Percentiles rank a stretch among this genome's conserved stretches.
Evolutionary conservation across 1,284 basidiomycete species (phyloP).

Genomic region (Ustilago esculenta): DNA sequence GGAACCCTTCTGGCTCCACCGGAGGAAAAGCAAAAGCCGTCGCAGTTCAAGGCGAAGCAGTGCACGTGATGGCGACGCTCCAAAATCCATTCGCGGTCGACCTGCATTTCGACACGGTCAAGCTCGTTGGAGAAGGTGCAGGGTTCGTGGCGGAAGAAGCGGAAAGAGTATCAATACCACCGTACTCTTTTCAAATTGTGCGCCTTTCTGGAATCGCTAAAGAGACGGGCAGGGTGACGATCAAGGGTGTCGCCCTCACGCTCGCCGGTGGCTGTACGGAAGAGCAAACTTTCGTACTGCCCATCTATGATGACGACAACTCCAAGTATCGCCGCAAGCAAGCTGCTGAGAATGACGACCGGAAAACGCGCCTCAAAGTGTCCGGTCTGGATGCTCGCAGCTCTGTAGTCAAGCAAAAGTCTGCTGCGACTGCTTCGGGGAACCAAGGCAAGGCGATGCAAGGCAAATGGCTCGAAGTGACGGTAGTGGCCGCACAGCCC

Average conservation of each 20-base stretch:
- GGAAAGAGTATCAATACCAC: conserved; percentile 74
- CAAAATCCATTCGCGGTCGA: conserved; percentile 91
- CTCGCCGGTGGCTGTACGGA: conserved; percentile 76
- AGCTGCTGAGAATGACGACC: conserved; percentile 71
- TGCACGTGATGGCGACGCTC: conserved; percentile 84
- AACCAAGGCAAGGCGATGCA: background rate
- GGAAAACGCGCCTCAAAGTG: conserved; percentile 78
- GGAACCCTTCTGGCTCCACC: conserved; percentile 29
- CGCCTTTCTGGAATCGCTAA: conserved; percentile 77
- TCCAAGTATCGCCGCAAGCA: conserved; percentile 74
- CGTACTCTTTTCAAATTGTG: conserved; percentile 78
- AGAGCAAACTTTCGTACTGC: conserved; percentile 77
- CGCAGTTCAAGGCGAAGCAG: conserved; percentile 82
- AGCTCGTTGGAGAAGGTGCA: conserved; percentile 83
- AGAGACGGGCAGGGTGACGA: conserved; percentile 74
- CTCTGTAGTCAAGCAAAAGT: conserved; percentile 33
- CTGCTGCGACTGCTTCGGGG: background rate
- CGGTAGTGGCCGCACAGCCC: conserved; percentile 85
- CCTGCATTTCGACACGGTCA: conserved; percentile 81
- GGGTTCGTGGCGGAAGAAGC: conserved; percentile 72
- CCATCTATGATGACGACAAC: conserved; percentile 78
- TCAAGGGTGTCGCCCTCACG: conserved; percentile 82
- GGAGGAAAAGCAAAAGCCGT: conserved; percentile 70
- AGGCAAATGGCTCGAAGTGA: conserved; percentile 72
- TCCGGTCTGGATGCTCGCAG: conserved; percentile 75